Evolutionary conservation across 2,329 filamentous ascomycete genomes (phyloP), one percentile per base, ranked within the genome.

Genomic region (Calonectria honghensis): DNA sequence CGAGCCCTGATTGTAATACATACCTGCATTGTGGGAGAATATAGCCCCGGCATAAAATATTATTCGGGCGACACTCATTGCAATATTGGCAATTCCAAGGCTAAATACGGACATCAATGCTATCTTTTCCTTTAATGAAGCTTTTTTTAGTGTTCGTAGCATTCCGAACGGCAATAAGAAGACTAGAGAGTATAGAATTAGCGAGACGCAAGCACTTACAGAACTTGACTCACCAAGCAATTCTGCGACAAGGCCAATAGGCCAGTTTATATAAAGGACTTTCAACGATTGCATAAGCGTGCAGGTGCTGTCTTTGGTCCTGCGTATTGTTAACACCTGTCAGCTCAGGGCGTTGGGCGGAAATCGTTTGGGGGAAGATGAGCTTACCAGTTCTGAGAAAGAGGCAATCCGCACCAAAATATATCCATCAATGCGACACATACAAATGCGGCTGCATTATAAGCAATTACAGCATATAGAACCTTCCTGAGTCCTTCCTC

Each of bases 151-250:
- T 45, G 50, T 39, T 57, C 35, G 24, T 0, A 68, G 65, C 50
- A 68, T 54, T 14, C 65, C 65, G 45, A 68, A 68, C n/a, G 65
- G 65, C 16, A 68, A 27, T 7, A 45, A 2, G 14, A 68, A 68
- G 16, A 68, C 65, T 68, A 6, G 18, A 54, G n/a, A 27, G n/a
- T 18, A 41, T 4, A 54, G 24, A 31, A 39, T 35, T 41, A 39
- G 45, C 16, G 2, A 20, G 6, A 14, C 27, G 1, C 29, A 18
- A 13, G 10, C 20, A 18, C 20, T 0, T 18, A 9, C 13, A 29
- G 57, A n/a, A 7, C n/a, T n/a, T n/a, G 31, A 20, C 65, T 20
- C 41, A 68, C 65, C 48, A 14, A 68, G 65, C 6, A 68, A 18
- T 39, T 68, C 65, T 20, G 65, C 32, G 3, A 20, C 16, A 3